These are phyloP conservation scores for Diaporthe destruens DNA, from an alignment of 2,329 filamentous ascomycete genomes.

Conservation along the genomic window DNA sequence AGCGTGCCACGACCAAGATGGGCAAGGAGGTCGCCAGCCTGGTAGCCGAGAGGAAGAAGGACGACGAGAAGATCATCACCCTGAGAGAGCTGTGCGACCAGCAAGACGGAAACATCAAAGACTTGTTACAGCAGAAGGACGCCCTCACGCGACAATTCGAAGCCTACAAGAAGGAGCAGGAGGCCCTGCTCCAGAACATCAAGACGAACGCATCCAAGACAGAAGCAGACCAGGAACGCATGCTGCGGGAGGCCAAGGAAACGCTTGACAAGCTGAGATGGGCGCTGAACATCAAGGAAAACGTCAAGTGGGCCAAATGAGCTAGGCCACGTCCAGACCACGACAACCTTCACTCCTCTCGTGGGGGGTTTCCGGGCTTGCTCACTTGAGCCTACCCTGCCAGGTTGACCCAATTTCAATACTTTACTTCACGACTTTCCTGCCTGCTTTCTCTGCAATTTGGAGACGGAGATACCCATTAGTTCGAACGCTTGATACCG, in stretches of 20 bases:
- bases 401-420: not conserved
- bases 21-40: constrained; percentile 67
- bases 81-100: constrained; percentile 79
- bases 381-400: not conserved
- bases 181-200: constrained; percentile 70
- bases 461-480: constrained; percentile 39
- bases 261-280: constrained; percentile 78
- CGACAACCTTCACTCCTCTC: not conserved
- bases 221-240: constrained; percentile 71
- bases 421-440: constrained; percentile 15
- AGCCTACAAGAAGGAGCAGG: constrained; percentile 74
- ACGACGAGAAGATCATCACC: constrained; percentile 73
- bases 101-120: constrained; percentile 76
- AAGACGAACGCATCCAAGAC: constrained; percentile 67
- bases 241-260: constrained; percentile 69
- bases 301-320: constrained; percentile 68
- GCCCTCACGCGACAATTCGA: constrained; percentile 72
- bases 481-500: constrained; percentile 25
- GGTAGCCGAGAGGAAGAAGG: constrained; percentile 66
- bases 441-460: constrained; percentile 23
- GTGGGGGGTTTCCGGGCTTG: not conserved
- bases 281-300: constrained; percentile 77
- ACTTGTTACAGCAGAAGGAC: constrained; percentile 71
- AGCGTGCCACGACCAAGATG: constrained; percentile 63
- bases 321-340: not conserved